A percentile compares a stretch with the other conserved stretches of the same genome.
Evolutionary conservation across 129 eudicot genomes (phyloP).

Genomic region (Lactuca sativa): DNA sequence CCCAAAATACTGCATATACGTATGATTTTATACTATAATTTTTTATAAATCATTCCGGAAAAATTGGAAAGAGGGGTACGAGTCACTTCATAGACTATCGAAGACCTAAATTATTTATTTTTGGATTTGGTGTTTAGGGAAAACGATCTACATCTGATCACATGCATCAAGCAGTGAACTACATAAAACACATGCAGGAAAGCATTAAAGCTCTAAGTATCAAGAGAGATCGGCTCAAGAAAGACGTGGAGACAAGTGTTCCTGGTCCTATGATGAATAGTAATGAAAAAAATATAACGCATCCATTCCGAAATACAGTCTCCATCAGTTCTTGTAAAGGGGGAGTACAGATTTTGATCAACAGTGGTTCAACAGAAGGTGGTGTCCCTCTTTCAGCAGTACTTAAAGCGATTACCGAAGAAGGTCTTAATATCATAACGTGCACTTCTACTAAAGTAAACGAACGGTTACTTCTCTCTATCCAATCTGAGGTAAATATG

Average conservation of each 20-base stretch:
- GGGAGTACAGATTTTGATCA: slow-evolving; percentile 51
- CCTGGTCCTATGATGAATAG: background rate
- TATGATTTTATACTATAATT: too few relatives aligned
- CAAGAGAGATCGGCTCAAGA: slow-evolving; percentile 49
- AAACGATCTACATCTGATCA: slow-evolving; percentile 68
- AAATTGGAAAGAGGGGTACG: background rate
- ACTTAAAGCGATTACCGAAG: slow-evolving; percentile 30
- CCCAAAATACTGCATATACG: background rate
- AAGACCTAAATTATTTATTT: background rate
- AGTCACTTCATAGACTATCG: background rate
- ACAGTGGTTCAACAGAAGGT: slow-evolving; percentile 26
- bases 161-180: slow-evolving; percentile 52
- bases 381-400: slow-evolving; percentile 48
- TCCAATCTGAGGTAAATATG: slow-evolving; percentile 50
- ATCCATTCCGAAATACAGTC: slow-evolving; percentile 29
- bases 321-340: slow-evolving; percentile 23
- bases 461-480: slow-evolving; percentile 38
- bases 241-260: slow-evolving; percentile 8
- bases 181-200: slow-evolving; percentile 50
- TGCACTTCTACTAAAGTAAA: slow-evolving; percentile 49
- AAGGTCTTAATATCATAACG: slow-evolving; percentile 42
- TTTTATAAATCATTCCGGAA: background rate
- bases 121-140: slow-evolving; percentile 38
- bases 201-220: slow-evolving; percentile 34
- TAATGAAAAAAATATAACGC: background rate